phyloP scores from a whole-genome alignment of 768 basidiomycete genomes.

The Pulveroboletus sp. region DNA sequence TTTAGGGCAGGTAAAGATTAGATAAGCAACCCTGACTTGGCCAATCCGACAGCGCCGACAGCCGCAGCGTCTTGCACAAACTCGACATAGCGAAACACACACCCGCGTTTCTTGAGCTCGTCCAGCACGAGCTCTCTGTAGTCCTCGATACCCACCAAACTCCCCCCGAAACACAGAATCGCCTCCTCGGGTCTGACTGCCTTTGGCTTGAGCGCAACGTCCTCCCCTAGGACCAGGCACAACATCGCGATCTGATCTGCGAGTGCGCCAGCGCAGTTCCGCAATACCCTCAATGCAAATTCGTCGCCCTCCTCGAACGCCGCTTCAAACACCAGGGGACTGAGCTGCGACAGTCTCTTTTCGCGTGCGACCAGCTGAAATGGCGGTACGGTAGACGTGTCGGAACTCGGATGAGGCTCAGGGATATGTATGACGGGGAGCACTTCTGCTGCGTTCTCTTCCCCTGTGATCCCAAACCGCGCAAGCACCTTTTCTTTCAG shows the following conservation, averaged over 20 bases:
- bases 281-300: conserved; percentile 60
- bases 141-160: conserved; percentile 57
- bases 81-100: conserved; percentile 62
- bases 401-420: conserved; percentile 40
- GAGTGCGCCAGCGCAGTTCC: conserved; percentile 48
- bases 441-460: conserved; percentile 53
- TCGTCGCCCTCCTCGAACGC: conserved; percentile 69
- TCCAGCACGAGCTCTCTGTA: conserved; percentile 59
- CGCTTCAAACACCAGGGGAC: conserved; percentile 74
- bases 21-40: conserved; percentile 11
- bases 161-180: conserved; percentile 79
- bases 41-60: conserved; percentile 60
- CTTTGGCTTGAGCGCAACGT: conserved; percentile 27
- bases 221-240: conserved; percentile 37
- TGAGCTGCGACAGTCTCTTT: conserved; percentile 70
- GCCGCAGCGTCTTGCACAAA: conserved; percentile 70
- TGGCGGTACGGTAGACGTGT: conserved; percentile 14
- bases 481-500: conserved; percentile 50
- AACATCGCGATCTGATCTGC: conserved; percentile 59
- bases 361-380: conserved; percentile 48
- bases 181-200: conserved; percentile 51
- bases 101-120: conserved; percentile 53
- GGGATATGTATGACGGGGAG: conserved; percentile 62
- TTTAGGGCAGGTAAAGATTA: conserved; percentile 18
- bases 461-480: conserved; percentile 51